phyloP scores from a whole-genome alignment of 2,329 filamentous ascomycete genomes.

The Zarea fungicola region DNA sequence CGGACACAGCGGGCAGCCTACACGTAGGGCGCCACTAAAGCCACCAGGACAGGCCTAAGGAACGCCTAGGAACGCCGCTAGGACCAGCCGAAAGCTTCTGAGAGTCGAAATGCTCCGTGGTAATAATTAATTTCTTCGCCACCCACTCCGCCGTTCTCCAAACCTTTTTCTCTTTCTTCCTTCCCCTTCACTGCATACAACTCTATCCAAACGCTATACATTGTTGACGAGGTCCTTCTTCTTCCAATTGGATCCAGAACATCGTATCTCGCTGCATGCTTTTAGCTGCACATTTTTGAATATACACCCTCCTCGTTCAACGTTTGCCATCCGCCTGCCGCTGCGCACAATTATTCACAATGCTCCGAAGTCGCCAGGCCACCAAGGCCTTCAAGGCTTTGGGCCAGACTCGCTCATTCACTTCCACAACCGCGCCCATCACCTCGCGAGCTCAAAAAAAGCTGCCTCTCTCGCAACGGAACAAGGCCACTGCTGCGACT shows the following conservation, averaged over 20 bases:
- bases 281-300: no score
- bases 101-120: no score
- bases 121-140: neutral
- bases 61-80: no score
- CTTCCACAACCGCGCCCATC: constrained; percentile 33
- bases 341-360: constrained; percentile 30
- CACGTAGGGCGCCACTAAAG: no score
- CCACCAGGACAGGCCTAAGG: no score
- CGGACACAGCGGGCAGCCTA: no score
- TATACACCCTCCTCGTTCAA: neutral
- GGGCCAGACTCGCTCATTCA: constrained; percentile 35
- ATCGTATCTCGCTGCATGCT: no score
- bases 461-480: constrained; percentile 37
- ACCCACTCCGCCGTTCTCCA: constrained; percentile 5
- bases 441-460: constrained; percentile 35
- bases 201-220: no score
- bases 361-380: constrained; percentile 47
- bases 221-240: no score
- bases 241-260: neutral
- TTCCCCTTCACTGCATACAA: constrained; percentile 15
- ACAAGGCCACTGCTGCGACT: constrained; percentile 44
- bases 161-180: constrained; percentile 10
- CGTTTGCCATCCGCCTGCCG: neutral
- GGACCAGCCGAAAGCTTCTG: no score
- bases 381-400: constrained; percentile 42